phyloP scores from a whole-genome alignment of 208 protist genomes.

The Crithidia expoeki region DNA sequence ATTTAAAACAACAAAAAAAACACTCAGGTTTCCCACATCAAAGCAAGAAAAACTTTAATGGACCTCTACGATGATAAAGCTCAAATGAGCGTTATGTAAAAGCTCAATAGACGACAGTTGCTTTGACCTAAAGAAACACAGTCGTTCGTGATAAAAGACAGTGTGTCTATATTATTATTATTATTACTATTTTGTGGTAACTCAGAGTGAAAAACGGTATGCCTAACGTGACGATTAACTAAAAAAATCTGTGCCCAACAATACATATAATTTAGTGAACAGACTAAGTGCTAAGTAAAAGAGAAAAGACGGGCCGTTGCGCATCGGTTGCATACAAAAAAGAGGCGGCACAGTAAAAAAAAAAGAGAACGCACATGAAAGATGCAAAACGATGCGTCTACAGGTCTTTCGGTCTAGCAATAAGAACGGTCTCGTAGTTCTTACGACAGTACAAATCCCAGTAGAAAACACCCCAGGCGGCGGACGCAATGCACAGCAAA shows the following conservation, averaged over 20 bases:
- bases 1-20: too few species aligned
- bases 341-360: constrained; percentile 11
- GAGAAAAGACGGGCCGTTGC: constrained; percentile 7
- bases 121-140: too few species aligned
- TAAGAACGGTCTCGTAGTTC: constrained; percentile 83
- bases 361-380: neutral
- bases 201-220: constrained; percentile 7
- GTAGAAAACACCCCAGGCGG: constrained; percentile 83
- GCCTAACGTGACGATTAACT: constrained; percentile 22
- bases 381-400: neutral
- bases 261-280: constrained; percentile 11
- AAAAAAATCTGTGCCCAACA: constrained; percentile 20
- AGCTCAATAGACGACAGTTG: too few species aligned
- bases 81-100: too few species aligned
- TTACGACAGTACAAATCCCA: constrained; percentile 86
- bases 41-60: too few species aligned
- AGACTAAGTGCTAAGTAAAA: constrained; percentile 23
- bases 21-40: too few species aligned
- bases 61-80: too few species aligned
- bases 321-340: neutral
- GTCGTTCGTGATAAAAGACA: too few species aligned
- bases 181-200: neutral
- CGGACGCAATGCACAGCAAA: constrained; percentile 58
- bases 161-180: constrained; percentile 13
- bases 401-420: constrained; percentile 65